phyloP scores from a whole-genome alignment of 2,329 filamentous ascomycete genomes.

The Phialemonium atrogriseum region DNA sequence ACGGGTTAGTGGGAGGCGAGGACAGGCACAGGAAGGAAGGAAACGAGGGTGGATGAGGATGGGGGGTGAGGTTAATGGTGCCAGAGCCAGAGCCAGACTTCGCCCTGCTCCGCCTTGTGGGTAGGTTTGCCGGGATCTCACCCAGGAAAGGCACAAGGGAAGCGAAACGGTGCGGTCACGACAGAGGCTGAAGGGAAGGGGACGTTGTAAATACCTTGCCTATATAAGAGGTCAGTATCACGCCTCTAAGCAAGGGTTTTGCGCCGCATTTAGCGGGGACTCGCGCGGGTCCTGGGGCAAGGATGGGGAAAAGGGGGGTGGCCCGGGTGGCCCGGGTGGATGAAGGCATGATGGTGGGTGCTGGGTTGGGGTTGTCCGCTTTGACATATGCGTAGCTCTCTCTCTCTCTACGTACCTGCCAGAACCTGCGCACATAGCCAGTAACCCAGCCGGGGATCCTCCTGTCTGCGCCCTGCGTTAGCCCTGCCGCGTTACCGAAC shows the following conservation, averaged over 20 bases:
- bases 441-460: slow-evolving; percentile 83
- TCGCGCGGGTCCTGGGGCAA: too few relatives aligned
- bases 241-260: too few relatives aligned
- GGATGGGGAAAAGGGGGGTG: too few relatives aligned
- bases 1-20: slow-evolving; percentile 1
- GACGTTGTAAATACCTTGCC: slow-evolving; percentile 17
- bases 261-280: too few relatives aligned
- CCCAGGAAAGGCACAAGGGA: too few relatives aligned
- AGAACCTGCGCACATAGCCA: slow-evolving; percentile 91
- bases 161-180: neutral
- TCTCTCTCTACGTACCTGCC: slow-evolving; percentile 68
- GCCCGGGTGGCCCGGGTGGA: slow-evolving; percentile 6
- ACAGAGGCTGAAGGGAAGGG: neutral
- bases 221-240: slow-evolving; percentile 12
- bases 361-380: too few relatives aligned
- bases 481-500: neutral
- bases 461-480: slow-evolving; percentile 48
- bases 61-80: too few relatives aligned
- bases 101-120: too few relatives aligned
- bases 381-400: too few relatives aligned
- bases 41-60: slow-evolving; percentile 7
- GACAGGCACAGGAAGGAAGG: slow-evolving; percentile 6
- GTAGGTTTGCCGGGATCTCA: too few relatives aligned
- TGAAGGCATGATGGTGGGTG: slow-evolving; percentile 4
- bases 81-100: too few relatives aligned